Conservation (phyloP, 1,284 basidiomycete species). For the Ustanciosporium gigantosporum region DNA sequence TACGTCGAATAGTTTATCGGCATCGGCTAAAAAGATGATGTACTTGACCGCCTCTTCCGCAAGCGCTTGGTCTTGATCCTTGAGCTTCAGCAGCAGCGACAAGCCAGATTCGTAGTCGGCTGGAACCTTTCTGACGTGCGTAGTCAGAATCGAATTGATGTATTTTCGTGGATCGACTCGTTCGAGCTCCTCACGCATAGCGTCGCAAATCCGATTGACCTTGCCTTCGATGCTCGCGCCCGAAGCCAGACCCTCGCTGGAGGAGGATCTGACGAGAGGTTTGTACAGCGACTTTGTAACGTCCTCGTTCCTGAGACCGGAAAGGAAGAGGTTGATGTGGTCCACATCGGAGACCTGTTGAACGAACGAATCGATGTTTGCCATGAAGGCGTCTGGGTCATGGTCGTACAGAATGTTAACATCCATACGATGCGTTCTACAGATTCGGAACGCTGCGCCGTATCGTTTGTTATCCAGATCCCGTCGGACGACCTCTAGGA, state of each 20-base stretch:
- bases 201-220: constrained; percentile 77
- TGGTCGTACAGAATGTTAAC: constrained; percentile 85
- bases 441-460: constrained; percentile 83
- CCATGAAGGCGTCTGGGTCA: constrained; percentile 71
- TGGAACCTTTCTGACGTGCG: constrained; percentile 87
- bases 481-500: constrained; percentile 68
- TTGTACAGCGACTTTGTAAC: constrained; percentile 61
- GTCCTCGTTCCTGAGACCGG: constrained; percentile 67
- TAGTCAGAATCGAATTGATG: constrained; percentile 86
- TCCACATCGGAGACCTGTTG: constrained; percentile 87
- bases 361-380: constrained; percentile 67
- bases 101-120: constrained; percentile 88
- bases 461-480: constrained; percentile 65
- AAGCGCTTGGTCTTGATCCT: constrained; percentile 72
- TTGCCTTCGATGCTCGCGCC: constrained; percentile 63
- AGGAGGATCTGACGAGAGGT: constrained; percentile 20
- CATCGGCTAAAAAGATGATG: constrained; percentile 95
- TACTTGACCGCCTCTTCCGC: constrained; percentile 98
- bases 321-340: constrained; percentile 89
- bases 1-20: constrained; percentile 86
- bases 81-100: constrained; percentile 74
- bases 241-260: constrained; percentile 2
- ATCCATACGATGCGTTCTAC: constrained; percentile 90
- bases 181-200: constrained; percentile 75
- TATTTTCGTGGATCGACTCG: constrained; percentile 74